Evolutionary conservation across 495 filamentous ascomycete genomes (phyloP).

Genomic region (Diplogelasinospora grovesii): DNA sequence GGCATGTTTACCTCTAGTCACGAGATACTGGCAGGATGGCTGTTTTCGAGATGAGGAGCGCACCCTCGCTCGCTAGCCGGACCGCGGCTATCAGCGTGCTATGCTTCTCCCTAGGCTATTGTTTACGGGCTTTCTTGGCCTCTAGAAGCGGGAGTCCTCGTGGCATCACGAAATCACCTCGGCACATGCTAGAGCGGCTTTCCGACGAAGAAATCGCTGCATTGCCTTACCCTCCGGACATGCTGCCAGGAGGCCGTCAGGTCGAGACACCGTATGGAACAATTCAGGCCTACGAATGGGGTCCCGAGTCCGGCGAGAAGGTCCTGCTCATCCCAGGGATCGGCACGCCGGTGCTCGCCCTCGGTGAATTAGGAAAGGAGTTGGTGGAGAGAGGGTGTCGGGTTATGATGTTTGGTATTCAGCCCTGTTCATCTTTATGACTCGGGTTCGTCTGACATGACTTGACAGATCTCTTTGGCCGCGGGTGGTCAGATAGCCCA

Average conservation of each 20-base stretch:
- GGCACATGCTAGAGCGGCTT: too few species aligned
- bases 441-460: too few species aligned
- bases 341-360: constrained; percentile 63
- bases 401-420: constrained; percentile 75
- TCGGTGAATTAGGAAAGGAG: constrained; percentile 57
- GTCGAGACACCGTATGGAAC: constrained; percentile 67
- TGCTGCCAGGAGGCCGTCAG: constrained; percentile 67
- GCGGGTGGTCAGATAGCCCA: constrained; percentile 73
- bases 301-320: constrained; percentile 62
- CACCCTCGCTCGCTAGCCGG: too few species aligned
- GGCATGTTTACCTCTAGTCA: too few species aligned
- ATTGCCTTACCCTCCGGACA: constrained; percentile 64
- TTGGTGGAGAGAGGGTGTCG: constrained; percentile 63
- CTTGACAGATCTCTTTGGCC: constrained; percentile 74
- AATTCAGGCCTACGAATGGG: constrained; percentile 76
- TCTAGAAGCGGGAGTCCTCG: too few species aligned
- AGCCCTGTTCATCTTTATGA: too few species aligned
- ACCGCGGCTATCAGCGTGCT: too few species aligned
- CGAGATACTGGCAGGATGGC: too few species aligned
- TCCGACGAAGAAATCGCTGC: constrained; percentile 10
- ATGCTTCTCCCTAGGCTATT: too few species aligned
- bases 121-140: too few species aligned
- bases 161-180: too few species aligned
- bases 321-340: constrained; percentile 76
- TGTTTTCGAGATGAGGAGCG: too few species aligned